Base-by-base conservation (phyloP, 2,329 filamentous ascomycete species). In the Lojkania enalia region DNA sequence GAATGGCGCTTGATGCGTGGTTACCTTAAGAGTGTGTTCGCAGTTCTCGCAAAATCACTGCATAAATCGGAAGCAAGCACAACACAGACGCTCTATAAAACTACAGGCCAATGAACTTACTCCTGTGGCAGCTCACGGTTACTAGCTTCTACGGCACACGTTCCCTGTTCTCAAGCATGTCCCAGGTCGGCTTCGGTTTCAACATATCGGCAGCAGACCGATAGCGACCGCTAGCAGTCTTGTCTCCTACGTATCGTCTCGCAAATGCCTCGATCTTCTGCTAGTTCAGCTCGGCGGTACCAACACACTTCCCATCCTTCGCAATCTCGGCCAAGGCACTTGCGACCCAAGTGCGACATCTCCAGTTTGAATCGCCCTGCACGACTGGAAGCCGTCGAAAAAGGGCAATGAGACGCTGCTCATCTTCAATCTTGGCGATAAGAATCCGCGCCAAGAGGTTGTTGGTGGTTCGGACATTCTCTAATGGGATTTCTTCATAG, bases 331-430 rank as follows among this genome's bases (percentile, higher is more conserved):
- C 33, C 14, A 77, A 36, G 0, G 60, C 73, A 15, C 67, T 52
- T 4, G 52, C 58, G 5, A 74, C 55, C 74, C 73, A 77, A 3
- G 56, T 59, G 4, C 67, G 65, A 46, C 71, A 75, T n/a, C 63
- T 65, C 67, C 71, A 77, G 32, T 50, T 54, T 5, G 61, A 58
- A 31, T 74, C 63, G 33, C 52, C 48, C 35, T 71, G 59, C 3
- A 69, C 46, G 4, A 75, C 46, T 3, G 69, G 66, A 4, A 64
- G 52, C 1, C 35, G 27, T 14, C 60, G 59, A 4, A 75, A 39
- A 20, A 72, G 66, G 1, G 57, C 39, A 12, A 65, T 20, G 3
- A 75, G 60, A 1, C 61, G 57, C 13, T 45, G 14, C 37, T 69
- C 55, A 45, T 75, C 57, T 15, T 58, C 52, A 20, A 76, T 47